Evolutionary conservation across 441 rosid genomes (phyloP).

Genomic region (Pelargonium myrrhifolium): DNA sequence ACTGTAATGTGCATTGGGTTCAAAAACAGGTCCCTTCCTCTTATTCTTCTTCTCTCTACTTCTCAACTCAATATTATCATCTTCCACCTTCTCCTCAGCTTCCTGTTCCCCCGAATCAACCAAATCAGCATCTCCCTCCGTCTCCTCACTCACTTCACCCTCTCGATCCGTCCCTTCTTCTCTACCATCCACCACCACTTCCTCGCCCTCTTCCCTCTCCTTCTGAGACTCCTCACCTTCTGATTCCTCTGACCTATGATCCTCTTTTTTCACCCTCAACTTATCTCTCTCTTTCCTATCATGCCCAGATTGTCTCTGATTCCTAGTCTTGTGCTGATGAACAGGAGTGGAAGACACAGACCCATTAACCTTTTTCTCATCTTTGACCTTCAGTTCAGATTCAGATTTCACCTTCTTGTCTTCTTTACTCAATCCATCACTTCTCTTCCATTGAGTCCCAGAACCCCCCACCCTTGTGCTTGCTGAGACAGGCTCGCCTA

Average conservation of each 20-base stretch:
- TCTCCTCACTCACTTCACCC: slow-evolving; percentile 32
- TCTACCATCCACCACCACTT: slow-evolving; percentile 48
- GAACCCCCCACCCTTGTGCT: slow-evolving; percentile 26
- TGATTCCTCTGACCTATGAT: slow-evolving; percentile 30
- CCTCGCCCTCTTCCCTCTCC: slow-evolving; percentile 41
- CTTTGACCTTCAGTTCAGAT: slow-evolving; percentile 33
- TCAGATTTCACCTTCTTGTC: slow-evolving; percentile 28
- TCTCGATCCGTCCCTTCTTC: slow-evolving; percentile 37
- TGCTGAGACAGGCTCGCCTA: slow-evolving; percentile 63
- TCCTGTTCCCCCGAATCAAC: slow-evolving; percentile 45
- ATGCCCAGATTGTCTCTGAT: slow-evolving; percentile 29
- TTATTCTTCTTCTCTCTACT: slow-evolving; percentile 45
- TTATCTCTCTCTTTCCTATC: slow-evolving; percentile 32
- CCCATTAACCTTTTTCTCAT: slow-evolving; percentile 35
- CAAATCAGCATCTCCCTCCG: slow-evolving; percentile 37
- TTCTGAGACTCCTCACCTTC: slow-evolving; percentile 37
- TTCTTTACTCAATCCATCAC: slow-evolving; percentile 26
- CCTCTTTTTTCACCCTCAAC: slow-evolving; percentile 31
- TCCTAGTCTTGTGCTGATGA: slow-evolving; percentile 41
- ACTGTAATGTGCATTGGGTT: slow-evolving; percentile 68
- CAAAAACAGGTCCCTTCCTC: slow-evolving; percentile 78
- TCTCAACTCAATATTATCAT: slow-evolving; percentile 27
- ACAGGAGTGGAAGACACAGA: slow-evolving; percentile 26
- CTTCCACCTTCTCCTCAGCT: slow-evolving; percentile 35
- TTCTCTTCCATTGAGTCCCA: slow-evolving; percentile 15